Conservation (phyloP, 495 filamentous ascomycete species). For the Parathielavia hyrcaniae region DNA sequence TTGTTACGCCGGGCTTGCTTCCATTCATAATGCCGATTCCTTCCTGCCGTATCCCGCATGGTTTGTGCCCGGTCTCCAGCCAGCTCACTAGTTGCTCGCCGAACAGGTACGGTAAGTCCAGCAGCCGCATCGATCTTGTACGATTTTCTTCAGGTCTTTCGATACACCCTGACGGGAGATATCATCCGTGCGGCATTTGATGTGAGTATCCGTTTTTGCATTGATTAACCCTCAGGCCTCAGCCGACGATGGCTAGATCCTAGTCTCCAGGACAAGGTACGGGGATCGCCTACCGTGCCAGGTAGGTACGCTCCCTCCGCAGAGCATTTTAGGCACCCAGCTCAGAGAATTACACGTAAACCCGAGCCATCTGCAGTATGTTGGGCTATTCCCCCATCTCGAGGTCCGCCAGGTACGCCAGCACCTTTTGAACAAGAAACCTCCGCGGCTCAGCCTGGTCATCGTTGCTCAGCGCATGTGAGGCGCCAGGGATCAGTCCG, state of each 20-base stretch:
- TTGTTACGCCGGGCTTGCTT: not conserved
- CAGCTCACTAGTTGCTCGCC: slow-evolving; percentile 22
- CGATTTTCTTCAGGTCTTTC: slow-evolving; percentile 34
- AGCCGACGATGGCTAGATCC: slow-evolving; percentile 29
- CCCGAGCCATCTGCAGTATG: too few species aligned
- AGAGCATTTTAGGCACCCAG: too few species aligned
- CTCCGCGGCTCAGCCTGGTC: slow-evolving; percentile 42
- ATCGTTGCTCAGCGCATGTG: slow-evolving; percentile 43
- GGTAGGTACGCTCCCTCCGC: too few species aligned
- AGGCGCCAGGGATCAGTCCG: slow-evolving; percentile 42
- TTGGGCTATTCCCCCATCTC: slow-evolving; percentile 1
- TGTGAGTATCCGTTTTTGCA: slow-evolving; percentile 19
- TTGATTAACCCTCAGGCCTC: not conserved
- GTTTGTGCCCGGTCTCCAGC: slow-evolving; percentile 25
- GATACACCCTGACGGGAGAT: slow-evolving; percentile 34
- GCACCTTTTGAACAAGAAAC: slow-evolving; percentile 36
- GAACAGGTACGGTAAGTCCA: slow-evolving; percentile 23
- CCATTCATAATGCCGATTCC: slow-evolving; percentile 17
- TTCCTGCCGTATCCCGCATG: slow-evolving; percentile 29
- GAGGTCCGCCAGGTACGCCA: slow-evolving; percentile 25
- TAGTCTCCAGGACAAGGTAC: slow-evolving; percentile 28
- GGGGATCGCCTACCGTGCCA: slow-evolving; percentile 45
- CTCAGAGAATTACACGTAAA: too few species aligned
- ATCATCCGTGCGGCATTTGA: slow-evolving; percentile 37
- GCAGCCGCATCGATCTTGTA: slow-evolving; percentile 31